Percentiles rank a stretch among this genome's conserved stretches.
Evolutionary conservation across 2,329 filamentous ascomycete species (phyloP).

Genomic region (Colletotrichum eremochloae): DNA sequence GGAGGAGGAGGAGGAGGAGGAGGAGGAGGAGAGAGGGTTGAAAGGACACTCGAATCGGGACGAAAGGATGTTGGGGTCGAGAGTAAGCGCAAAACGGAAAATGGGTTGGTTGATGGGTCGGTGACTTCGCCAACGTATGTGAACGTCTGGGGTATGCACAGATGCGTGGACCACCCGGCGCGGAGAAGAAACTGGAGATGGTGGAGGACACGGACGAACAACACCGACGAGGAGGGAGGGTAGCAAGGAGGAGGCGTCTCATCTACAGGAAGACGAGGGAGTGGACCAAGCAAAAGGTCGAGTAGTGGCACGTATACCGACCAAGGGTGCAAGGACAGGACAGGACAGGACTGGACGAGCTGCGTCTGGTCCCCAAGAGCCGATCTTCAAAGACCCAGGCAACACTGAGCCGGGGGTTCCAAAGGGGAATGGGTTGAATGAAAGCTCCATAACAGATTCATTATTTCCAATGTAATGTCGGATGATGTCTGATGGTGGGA

Average conservation of each 20-base stretch:
- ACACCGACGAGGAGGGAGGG: constrained; percentile 3
- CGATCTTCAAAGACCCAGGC: constrained; percentile 38
- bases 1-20: not conserved
- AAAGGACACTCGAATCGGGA: constrained; percentile 30
- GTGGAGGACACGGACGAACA: constrained; percentile 8
- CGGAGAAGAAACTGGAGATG: constrained; percentile 38
- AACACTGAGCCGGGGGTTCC: constrained; percentile 16
- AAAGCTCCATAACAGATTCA: constrained; percentile 31
- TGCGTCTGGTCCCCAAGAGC: constrained; percentile 28
- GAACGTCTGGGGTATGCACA: constrained; percentile 38
- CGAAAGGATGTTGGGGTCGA: constrained; percentile 27
- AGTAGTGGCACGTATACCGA: not conserved
- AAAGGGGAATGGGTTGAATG: constrained; percentile 33
- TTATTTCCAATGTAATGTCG: constrained; percentile 32
- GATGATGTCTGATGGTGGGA: constrained; percentile 30
- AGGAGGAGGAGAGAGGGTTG: not conserved
- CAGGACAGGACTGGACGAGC: constrained; percentile 6
- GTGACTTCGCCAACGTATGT: constrained; percentile 24
- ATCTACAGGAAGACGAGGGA: constrained; percentile 35
- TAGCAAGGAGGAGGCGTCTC: constrained; percentile 13
- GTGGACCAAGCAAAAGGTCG: constrained; percentile 34
- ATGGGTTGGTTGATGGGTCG: constrained; percentile 24
- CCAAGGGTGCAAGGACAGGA: constrained; percentile 5
- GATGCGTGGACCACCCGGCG: constrained; percentile 30
- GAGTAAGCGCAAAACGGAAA: constrained; percentile 35